Percentiles rank a stretch among this genome's conserved stretches.
These are phyloP conservation scores for Colletotrichum gloeosporioides DNA, from an alignment of 2,329 filamentous ascomycete genomes.

Conservation along the genomic window DNA sequence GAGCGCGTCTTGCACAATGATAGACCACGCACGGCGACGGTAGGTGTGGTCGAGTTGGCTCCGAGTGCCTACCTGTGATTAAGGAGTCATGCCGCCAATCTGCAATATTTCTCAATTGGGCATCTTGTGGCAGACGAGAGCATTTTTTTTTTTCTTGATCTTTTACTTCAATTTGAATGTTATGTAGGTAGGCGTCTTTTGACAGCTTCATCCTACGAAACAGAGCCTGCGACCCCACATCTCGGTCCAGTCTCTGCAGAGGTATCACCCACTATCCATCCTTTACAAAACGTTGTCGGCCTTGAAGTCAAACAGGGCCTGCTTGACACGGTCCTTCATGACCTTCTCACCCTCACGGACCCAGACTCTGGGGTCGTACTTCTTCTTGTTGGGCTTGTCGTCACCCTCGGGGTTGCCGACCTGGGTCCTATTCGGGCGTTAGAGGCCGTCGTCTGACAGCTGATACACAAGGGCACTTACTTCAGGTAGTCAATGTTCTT, in stretches of 20 bases:
- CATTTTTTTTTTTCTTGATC: neutral
- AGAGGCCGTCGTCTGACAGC: neutral
- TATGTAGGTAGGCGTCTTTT: constrained; percentile 13
- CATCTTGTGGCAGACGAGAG: neutral
- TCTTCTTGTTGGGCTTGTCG: constrained; percentile 99
- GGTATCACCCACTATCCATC: constrained; percentile 21
- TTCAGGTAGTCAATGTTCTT: constrained; percentile 93
- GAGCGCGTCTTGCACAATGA: neutral
- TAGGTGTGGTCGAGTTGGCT: neutral
- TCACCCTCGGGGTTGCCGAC: constrained; percentile 95
- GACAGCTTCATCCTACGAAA: constrained; percentile 2
- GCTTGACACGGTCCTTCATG: constrained; percentile 82
- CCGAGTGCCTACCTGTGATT: neutral
- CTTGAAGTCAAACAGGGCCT: constrained; percentile 92
- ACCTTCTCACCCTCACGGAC: constrained; percentile 97
- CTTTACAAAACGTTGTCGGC: constrained; percentile 77
- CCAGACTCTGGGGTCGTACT: constrained; percentile 87
- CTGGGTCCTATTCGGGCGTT: constrained; percentile 56
- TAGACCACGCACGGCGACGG: neutral
- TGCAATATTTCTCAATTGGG: neutral
- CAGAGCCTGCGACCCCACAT: constrained; percentile 7
- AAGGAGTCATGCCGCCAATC: neutral
- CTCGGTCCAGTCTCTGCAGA: constrained; percentile 6
- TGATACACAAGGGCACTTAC: neutral
- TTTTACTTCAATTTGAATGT: constrained; percentile 18